A percentile compares a stretch with the other conserved stretches of the same genome.
These are phyloP conservation scores for Phaffomyces opuntiae DNA, from an alignment of 805 yeast species.

Conservation along the genomic window DNA sequence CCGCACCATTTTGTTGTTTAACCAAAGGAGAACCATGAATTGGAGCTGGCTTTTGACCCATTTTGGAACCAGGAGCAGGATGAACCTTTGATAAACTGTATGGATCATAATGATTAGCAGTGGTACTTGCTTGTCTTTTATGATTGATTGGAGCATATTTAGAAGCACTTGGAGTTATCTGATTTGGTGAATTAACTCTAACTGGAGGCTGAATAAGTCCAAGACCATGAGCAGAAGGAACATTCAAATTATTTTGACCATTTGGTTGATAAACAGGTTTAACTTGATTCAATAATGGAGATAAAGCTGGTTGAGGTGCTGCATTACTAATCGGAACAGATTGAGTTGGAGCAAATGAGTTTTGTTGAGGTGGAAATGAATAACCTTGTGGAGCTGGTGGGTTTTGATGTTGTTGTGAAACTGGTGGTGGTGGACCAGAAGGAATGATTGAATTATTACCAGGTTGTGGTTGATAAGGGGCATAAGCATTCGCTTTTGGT, in stretches of 20 bases:
- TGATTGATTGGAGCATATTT: constrained; percentile 34
- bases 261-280: neutral
- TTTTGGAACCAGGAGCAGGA: neutral
- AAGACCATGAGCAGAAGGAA: neutral
- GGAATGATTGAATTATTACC: neutral
- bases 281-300: constrained; percentile 8
- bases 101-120: constrained; percentile 25
- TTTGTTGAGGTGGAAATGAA: constrained; percentile 10
- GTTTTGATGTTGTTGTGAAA: neutral
- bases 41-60: neutral
- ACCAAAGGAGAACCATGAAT: constrained; percentile 1
- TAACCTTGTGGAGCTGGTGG: constrained; percentile 20
- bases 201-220: neutral
- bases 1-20: neutral
- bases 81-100: constrained; percentile 14
- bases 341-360: neutral
- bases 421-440: neutral
- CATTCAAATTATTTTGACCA: neutral
- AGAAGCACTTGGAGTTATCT: constrained; percentile 16
- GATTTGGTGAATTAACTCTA: constrained; percentile 11
- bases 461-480: neutral
- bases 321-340: neutral
- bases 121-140: constrained; percentile 22
- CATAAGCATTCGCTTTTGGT: neutral
- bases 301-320: constrained; percentile 5